Evolutionary conservation across 2,329 filamentous ascomycete species (phyloP).

Genomic region (Aspergillus amoenus): DNA sequence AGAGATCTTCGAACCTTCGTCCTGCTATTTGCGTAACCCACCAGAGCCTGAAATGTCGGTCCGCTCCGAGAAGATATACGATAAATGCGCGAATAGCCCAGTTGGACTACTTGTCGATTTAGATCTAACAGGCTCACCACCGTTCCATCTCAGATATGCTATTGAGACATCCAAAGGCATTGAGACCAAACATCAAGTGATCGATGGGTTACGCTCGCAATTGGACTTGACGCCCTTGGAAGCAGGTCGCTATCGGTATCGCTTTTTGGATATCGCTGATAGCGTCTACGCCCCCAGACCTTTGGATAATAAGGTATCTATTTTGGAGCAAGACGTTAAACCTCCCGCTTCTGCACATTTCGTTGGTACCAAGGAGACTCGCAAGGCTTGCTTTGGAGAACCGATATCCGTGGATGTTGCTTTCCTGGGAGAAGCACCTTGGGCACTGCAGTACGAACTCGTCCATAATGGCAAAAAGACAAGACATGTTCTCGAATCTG

Average conservation of each 20-base stretch:
- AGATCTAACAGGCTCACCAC: conserved; percentile 87
- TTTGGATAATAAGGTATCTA: conserved; percentile 60
- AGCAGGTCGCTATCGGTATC: conserved; percentile 83
- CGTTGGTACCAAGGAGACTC: conserved; percentile 56
- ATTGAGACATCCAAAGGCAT: conserved; percentile 62
- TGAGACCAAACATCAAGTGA: conserved; percentile 53
- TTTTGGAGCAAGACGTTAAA: conserved; percentile 86
- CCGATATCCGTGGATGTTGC: conserved; percentile 71
- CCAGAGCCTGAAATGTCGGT: conserved; percentile 78
- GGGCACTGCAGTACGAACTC: conserved; percentile 87
- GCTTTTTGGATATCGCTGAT: conserved; percentile 79
- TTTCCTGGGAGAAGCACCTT: conserved; percentile 80
- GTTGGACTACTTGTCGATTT: conserved; percentile 86
- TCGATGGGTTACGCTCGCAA: conserved; percentile 76
- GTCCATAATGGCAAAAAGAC: conserved; percentile 84
- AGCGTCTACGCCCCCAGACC: conserved; percentile 70
- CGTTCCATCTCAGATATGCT: conserved; percentile 80
- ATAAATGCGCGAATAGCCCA: conserved; percentile 92
- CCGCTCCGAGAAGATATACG: conserved; percentile 76
- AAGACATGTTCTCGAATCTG: conserved; percentile 66
- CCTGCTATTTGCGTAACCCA: conserved; percentile 89
- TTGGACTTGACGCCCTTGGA: conserved; percentile 77
- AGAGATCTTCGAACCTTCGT: conserved; percentile 88
- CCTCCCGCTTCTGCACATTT: conserved; percentile 79
- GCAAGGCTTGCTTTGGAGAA: conserved; percentile 78